These are phyloP conservation scores for Lipomyces starkeyi DNA, from an alignment of 805 yeast genomes.

Conservation along the genomic window DNA sequence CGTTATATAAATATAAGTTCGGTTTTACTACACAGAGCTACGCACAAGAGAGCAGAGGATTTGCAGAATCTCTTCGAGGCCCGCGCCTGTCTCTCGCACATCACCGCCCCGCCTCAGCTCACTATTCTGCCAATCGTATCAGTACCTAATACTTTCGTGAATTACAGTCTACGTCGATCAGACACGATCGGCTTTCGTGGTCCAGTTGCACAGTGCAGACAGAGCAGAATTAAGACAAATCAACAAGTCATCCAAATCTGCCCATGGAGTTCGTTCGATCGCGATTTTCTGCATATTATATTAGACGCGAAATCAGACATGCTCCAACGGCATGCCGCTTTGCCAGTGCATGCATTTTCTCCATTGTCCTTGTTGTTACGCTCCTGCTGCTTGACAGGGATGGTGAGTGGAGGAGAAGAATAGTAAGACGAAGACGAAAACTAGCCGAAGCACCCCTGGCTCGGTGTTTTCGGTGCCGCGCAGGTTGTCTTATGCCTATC, in stretches of 20 bases:
- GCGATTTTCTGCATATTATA: neutral
- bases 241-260: neutral
- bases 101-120: neutral
- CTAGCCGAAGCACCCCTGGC: neutral
- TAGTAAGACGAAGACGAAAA: neutral
- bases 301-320: neutral
- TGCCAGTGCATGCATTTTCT: neutral
- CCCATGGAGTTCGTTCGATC: neutral
- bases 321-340: neutral
- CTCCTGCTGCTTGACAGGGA: neutral
- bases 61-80: neutral
- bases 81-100: neutral
- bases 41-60: neutral
- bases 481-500: neutral
- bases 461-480: neutral
- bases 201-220: neutral
- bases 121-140: neutral
- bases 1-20: neutral
- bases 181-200: neutral
- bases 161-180: slow-evolving; percentile 1
- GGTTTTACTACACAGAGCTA: neutral
- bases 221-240: neutral
- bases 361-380: neutral
- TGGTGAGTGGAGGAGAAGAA: neutral
- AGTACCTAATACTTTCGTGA: neutral